Percentiles rank a stretch among this genome's conserved stretches.
Conservation (phyloP, 2,329 filamentous ascomycete genomes). For the Exserohilum turcica region DNA sequence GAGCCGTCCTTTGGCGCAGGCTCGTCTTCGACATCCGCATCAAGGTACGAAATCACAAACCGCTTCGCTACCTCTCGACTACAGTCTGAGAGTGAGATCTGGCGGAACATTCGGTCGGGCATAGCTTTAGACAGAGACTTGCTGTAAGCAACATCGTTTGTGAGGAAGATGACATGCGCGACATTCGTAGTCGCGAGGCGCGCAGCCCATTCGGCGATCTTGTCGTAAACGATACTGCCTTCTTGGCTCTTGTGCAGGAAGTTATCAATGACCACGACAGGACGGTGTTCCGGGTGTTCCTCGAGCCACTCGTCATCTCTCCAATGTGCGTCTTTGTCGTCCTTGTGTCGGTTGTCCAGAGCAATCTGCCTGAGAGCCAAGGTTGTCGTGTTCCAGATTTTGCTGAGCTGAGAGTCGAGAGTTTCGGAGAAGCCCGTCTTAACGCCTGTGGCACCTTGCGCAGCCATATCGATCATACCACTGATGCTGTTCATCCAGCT, state of each 20-base stretch:
- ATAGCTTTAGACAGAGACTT: slow-evolving; percentile 86
- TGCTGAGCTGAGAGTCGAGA: slow-evolving; percentile 82
- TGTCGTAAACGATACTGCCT: slow-evolving; percentile 56
- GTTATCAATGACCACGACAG: slow-evolving; percentile 89
- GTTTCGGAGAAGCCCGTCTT: slow-evolving; percentile 96
- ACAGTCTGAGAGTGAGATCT: slow-evolving; percentile 84
- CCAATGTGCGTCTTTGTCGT: slow-evolving; percentile 73
- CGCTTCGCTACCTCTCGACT: slow-evolving; percentile 82
- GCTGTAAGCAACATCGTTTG: slow-evolving; percentile 83
- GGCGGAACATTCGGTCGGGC: slow-evolving; percentile 87
- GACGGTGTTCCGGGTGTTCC: slow-evolving; percentile 80
- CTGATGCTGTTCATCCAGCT: slow-evolving; percentile 96
- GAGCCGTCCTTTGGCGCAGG: slow-evolving; percentile 45
- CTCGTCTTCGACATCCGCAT: slow-evolving; percentile 54
- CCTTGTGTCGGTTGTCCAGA: slow-evolving; percentile 69
- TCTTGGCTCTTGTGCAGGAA: slow-evolving; percentile 76
- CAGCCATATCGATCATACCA: slow-evolving; percentile 88
- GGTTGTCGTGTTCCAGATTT: slow-evolving; percentile 85
- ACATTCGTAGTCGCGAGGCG: slow-evolving; percentile 82
- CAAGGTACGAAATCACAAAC: slow-evolving; percentile 84
- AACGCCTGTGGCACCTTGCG: slow-evolving; percentile 90
- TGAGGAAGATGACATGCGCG: slow-evolving; percentile 93
- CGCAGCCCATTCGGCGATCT: slow-evolving; percentile 81
- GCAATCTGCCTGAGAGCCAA: slow-evolving; percentile 79
- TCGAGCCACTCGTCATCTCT: slow-evolving; percentile 88